These are phyloP conservation scores for Edaphochlamys debaryana DNA, from an alignment of 139 green algal species.

Conservation along the genomic window DNA sequence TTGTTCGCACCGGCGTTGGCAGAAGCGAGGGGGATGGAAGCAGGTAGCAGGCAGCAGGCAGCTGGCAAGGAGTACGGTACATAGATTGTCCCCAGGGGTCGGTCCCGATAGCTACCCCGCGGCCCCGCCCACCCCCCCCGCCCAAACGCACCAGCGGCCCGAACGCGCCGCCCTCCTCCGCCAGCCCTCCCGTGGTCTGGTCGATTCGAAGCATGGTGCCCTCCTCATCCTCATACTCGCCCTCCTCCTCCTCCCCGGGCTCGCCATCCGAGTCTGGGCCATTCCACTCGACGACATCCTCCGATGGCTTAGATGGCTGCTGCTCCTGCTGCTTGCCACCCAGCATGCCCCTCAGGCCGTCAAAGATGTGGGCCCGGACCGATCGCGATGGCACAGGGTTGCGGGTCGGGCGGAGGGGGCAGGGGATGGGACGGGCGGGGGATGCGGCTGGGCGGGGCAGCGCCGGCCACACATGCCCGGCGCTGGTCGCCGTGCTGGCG, in stretches of 20 bases:
- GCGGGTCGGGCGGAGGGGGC: too few relatives aligned
- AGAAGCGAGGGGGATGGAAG: background rate
- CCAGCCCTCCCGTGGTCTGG: conserved; percentile 12
- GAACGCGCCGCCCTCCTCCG: conserved; percentile 14
- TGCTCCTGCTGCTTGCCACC: background rate
- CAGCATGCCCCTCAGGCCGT: conserved; percentile 22
- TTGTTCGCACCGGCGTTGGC: background rate
- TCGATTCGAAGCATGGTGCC: conserved; percentile 16
- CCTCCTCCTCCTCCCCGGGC: background rate
- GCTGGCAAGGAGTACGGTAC: too few relatives aligned
- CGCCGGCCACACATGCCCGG: too few relatives aligned
- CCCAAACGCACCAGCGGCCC: conserved; percentile 1
- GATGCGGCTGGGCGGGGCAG: too few relatives aligned
- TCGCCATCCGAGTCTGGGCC: background rate
- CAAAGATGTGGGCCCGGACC: conserved; percentile 11
- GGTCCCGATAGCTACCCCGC: too few relatives aligned
- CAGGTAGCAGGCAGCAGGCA: too few relatives aligned
- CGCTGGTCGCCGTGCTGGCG: too few relatives aligned
- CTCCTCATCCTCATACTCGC: background rate
- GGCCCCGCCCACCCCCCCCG: too few relatives aligned
- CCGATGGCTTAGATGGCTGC: too few relatives aligned
- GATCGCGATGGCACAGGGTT: background rate
- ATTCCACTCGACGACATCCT: too few relatives aligned
- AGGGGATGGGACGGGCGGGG: background rate
- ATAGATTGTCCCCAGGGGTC: too few relatives aligned